Conservation (phyloP, 2,329 filamentous ascomycete genomes). For the Claviceps pazoutovae region DNA sequence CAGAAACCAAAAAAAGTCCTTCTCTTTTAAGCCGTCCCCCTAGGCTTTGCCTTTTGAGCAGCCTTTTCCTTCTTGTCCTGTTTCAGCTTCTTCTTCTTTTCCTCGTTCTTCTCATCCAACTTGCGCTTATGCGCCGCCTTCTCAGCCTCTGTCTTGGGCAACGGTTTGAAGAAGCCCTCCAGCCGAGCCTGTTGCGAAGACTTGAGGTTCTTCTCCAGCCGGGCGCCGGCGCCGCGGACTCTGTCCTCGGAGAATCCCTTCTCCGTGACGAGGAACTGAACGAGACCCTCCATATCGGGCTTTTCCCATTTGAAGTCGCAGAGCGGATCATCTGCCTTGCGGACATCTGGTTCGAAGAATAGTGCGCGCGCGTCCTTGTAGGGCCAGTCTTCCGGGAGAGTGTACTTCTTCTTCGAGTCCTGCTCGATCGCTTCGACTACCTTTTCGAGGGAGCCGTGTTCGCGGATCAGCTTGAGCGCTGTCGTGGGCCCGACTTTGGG, state of each 20-base stretch:
- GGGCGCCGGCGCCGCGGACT: constrained; percentile 63
- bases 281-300: constrained; percentile 77
- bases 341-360: constrained; percentile 85
- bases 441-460: constrained; percentile 76
- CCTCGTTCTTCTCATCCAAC: constrained; percentile 79
- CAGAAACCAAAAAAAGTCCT: background rate
- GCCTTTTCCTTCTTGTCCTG: constrained; percentile 93
- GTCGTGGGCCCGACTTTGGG: constrained; percentile 89
- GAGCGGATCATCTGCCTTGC: constrained; percentile 63
- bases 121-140: constrained; percentile 81
- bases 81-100: constrained; percentile 92
- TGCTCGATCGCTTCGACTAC: constrained; percentile 70
- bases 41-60: constrained; percentile 74
- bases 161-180: constrained; percentile 92
- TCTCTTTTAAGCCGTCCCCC: constrained; percentile 36
- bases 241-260: constrained; percentile 97
- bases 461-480: constrained; percentile 84
- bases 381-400: constrained; percentile 91
- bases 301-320: constrained; percentile 98
- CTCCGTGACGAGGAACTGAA: constrained; percentile 80
- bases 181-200: constrained; percentile 78
- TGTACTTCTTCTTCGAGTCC: constrained; percentile 66
- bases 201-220: constrained; percentile 83
- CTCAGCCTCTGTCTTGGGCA: constrained; percentile 78
- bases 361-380: constrained; percentile 82